Evolutionary conservation across 495 filamentous ascomycete species (phyloP).

Genomic region (Pyronema omphalodes): DNA sequence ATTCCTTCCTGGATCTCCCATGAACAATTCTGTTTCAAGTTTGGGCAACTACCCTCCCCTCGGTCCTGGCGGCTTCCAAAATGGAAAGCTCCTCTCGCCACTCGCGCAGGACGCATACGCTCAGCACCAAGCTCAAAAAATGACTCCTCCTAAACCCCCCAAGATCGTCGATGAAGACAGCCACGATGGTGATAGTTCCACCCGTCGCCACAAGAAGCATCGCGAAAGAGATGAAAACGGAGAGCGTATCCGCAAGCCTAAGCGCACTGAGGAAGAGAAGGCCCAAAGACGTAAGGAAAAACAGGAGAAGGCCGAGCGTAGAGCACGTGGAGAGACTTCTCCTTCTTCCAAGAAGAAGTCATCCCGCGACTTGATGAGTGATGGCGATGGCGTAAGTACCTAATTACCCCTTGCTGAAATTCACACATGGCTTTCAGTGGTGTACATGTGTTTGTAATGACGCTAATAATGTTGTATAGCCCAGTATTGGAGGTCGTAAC

Average conservation of each 20-base stretch:
- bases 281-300: constrained; percentile 16
- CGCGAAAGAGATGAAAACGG: constrained; percentile 18
- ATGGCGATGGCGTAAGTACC: constrained; percentile 14
- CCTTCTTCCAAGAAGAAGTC: constrained; percentile 18
- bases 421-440: not conserved
- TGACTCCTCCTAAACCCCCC: constrained; percentile 10
- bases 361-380: constrained; percentile 18
- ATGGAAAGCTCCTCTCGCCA: constrained; percentile 22
- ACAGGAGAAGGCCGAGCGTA: constrained; percentile 16
- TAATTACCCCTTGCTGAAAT: not conserved
- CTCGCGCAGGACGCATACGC: constrained; percentile 24
- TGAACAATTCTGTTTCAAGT: constrained; percentile 19
- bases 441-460: not conserved
- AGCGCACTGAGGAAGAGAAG: constrained; percentile 21
- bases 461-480: constrained; percentile 13
- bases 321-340: constrained; percentile 12
- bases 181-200: not conserved
- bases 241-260: constrained; percentile 16
- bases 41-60: constrained; percentile 20
- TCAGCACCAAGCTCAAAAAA: constrained; percentile 17
- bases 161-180: constrained; percentile 14
- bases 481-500: constrained; percentile 22
- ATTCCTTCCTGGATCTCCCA: constrained; percentile 14
- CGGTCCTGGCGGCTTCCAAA: constrained; percentile 22
- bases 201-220: constrained; percentile 7